Evolutionary conservation across 2,329 filamentous ascomycete species (phyloP).

Genomic region (Trichoderma brevicompactum): DNA sequence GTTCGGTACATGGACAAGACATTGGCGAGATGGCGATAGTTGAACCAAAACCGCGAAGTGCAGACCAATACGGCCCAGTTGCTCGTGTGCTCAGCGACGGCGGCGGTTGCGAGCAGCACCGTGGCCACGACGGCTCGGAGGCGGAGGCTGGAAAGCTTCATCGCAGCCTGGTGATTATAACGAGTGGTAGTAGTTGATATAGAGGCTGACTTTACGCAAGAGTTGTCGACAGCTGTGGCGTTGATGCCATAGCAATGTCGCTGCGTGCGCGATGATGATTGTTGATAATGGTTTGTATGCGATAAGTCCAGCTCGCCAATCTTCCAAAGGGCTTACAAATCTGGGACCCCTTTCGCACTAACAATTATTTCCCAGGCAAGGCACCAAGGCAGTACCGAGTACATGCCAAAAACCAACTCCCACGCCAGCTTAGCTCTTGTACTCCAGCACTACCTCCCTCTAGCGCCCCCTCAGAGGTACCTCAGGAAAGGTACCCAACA

Average conservation of each 20-base stretch:
- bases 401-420: not conserved
- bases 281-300: not conserved
- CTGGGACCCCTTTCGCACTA: conserved; percentile 13
- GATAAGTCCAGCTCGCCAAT: conserved; percentile 4
- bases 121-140: conserved; percentile 55
- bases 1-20: conserved; percentile 97
- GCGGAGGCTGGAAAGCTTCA: conserved; percentile 56
- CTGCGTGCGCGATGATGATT: not conserved
- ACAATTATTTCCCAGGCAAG: not conserved
- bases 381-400: not conserved
- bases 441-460: not conserved
- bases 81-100: conserved; percentile 81
- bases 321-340: conserved; percentile 14
- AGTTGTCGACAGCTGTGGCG: not conserved
- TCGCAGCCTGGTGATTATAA: conserved; percentile 38
- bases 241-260: conserved; percentile 19
- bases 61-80: conserved; percentile 99
- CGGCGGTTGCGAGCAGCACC: conserved; percentile 51
- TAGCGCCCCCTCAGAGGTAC: too few species aligned
- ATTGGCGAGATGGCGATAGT: conserved; percentile 97
- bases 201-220: not conserved
- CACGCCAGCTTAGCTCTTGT: too few species aligned
- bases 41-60: conserved; percentile 99
- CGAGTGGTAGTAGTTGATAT: not conserved
- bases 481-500: too few species aligned